Evolutionary conservation across 495 filamentous ascomycete genomes (phyloP), one percentile per base, ranked within the genome.

Genomic region (Lichina pygmaea): DNA sequence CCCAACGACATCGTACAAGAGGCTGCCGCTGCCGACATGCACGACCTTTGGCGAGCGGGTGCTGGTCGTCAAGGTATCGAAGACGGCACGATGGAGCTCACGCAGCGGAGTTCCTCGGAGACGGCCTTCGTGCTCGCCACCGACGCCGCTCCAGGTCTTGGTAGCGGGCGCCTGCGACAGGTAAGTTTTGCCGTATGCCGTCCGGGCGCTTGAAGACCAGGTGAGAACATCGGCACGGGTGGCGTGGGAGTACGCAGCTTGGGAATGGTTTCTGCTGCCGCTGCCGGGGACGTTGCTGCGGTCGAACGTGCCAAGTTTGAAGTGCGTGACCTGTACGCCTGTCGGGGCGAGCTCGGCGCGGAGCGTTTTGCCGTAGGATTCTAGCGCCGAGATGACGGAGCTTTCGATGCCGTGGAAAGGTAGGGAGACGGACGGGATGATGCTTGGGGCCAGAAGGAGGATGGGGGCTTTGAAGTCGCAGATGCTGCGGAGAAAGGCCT

Each of bases 261-360:
- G 49, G 6, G 44, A 17, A 9, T 48, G 51, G 17, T 49, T 51
- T 12, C 33, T 54, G 2, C 52, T 52, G 37, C 52, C 51, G 24
- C 4, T 24, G 24, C 24, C 24, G 24, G 24, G 24, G 33, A 60
- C 49, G 13, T 36, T 44, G 13, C 66, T 65, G 37, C 68, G 59
- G 48, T 94, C 86, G 53, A 97, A 81, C 41, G 77, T 83, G 44
- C 89, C 89, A 3, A 94, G 72, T 54, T 80, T 80, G 46, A 97
- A 60, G 47, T 92, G 81, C 3, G 77, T 78, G 3, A 95, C 77
- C 37, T 75, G 68, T 43, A 93, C 73, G 42, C 66, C 71, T n/a
- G 75, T 61, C 1, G 73, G 70, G 0, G 60, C 58, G n/a, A 92
- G 63, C 60, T 95, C 89, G 47, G 72, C 70, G 12, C 77, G 67